Evolutionary conservation across 495 filamentous ascomycete genomes (phyloP).

Genomic region (Staphylotrichum tortipilum): DNA sequence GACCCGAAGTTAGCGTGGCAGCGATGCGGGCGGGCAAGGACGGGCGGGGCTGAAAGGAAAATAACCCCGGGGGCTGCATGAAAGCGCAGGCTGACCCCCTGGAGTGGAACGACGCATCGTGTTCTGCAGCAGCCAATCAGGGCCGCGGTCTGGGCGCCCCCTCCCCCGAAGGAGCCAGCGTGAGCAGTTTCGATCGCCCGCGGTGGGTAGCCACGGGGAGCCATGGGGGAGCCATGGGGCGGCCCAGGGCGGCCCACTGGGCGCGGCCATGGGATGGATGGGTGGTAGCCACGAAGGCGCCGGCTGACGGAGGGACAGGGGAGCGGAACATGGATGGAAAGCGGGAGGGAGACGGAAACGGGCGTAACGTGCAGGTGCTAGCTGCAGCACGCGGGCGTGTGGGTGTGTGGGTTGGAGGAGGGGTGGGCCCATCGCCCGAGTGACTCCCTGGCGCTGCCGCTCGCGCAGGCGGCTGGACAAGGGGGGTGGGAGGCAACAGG

Average conservation of each 20-base stretch:
- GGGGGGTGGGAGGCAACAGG: too few species aligned
- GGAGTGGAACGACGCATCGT: conserved; percentile 1
- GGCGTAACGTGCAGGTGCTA: conserved; percentile 5
- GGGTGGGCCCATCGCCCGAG: too few species aligned
- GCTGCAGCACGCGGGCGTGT: not conserved
- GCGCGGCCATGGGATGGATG: too few species aligned
- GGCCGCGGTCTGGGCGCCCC: conserved; percentile 1
- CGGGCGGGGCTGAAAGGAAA: conserved; percentile 10
- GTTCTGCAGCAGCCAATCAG: conserved; percentile 9
- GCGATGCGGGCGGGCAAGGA: conserved; percentile 11
- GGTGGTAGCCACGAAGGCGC: not conserved
- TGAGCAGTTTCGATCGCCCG: conserved; percentile 7
- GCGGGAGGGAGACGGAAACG: conserved; percentile 10
- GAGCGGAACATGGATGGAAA: conserved; percentile 6
- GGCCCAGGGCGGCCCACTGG: too few species aligned
- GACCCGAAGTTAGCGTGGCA: conserved; percentile 20
- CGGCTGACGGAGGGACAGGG: conserved; percentile 5
- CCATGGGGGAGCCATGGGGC: too few species aligned
- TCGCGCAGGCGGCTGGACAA: too few species aligned
- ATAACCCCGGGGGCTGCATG: conserved; percentile 6
- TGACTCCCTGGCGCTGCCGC: too few species aligned
- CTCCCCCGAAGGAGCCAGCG: not conserved
- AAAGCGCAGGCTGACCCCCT: conserved; percentile 5
- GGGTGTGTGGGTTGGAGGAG: not conserved
- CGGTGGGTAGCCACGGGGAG: conserved; percentile 3